Percentiles rank a stretch among this genome's conserved stretches.
Evolutionary conservation across 805 yeast genomes (phyloP).

Genomic region (Teunomyces kruisii): DNA sequence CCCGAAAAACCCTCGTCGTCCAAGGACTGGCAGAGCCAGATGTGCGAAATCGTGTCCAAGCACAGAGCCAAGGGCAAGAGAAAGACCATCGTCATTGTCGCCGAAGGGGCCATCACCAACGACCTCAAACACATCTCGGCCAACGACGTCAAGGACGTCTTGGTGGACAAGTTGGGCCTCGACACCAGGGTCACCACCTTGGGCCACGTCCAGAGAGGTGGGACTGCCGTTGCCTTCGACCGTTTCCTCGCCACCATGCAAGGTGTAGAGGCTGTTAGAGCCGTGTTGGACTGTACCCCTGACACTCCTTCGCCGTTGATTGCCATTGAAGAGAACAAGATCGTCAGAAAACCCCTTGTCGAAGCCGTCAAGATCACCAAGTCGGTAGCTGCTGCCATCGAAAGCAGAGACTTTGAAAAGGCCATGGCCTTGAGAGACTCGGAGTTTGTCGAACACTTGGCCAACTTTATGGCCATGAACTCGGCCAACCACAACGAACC

Average conservation of each 20-base stretch:
- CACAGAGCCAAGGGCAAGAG: slow-evolving; percentile 89
- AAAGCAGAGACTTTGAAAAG: slow-evolving; percentile 70
- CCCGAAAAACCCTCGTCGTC: slow-evolving; percentile 90
- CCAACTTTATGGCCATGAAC: slow-evolving; percentile 70
- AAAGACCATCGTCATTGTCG: slow-evolving; percentile 93
- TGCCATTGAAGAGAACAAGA: slow-evolving; percentile 83
- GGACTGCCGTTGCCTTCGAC: slow-evolving; percentile 95
- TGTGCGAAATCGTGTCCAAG: slow-evolving; percentile 69
- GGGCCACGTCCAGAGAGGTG: slow-evolving; percentile 99
- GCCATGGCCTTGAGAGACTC: slow-evolving; percentile 88
- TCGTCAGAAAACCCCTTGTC: slow-evolving; percentile 79
- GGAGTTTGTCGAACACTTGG: slow-evolving; percentile 78
- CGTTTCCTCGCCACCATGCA: slow-evolving; percentile 89
- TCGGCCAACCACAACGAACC: slow-evolving; percentile 65
- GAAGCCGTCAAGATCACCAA: slow-evolving; percentile 89
- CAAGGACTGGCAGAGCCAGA: slow-evolving; percentile 74
- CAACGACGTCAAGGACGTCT: slow-evolving; percentile 75
- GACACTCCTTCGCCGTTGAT: slow-evolving; percentile 94
- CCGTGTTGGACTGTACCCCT: slow-evolving; percentile 85
- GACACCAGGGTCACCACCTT: slow-evolving; percentile 94
- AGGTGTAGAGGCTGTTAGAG: slow-evolving; percentile 96
- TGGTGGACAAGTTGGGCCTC: slow-evolving; percentile 73
- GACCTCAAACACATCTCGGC: slow-evolving; percentile 80
- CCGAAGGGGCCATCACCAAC: slow-evolving; percentile 93
- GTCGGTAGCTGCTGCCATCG: slow-evolving; percentile 88